Base-by-base conservation (phyloP, 768 basidiomycete species). In the Pisolithus albus region DNA sequence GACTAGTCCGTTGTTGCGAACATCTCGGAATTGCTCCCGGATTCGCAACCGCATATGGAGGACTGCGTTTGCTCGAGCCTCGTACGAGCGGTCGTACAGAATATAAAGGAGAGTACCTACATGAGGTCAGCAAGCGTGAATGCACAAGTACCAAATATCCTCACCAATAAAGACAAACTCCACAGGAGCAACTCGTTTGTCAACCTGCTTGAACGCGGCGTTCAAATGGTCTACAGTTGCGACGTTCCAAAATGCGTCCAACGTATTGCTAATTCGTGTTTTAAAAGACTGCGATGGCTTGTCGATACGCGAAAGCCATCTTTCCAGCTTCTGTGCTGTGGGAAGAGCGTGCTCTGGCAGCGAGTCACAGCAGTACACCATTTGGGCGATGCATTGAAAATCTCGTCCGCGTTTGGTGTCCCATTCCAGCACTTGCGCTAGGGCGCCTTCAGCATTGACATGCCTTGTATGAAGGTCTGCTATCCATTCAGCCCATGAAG, bases 101-200 rank as follows among this genome's bases (percentile, higher is more conserved):
- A 80, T 66, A 58, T 71, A 86, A 11, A 90, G 71, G 11, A 88
- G 64, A 19, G 89, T 80, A 51, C 87, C 89, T 91, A 50, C 21
- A n/a, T 0, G 21, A 18, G 38, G 21, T n/a, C 5, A 37, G 39
- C 38, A 15, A 3, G 9, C 48, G 34, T 54, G 45, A n/a, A 50
- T 41, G 36, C 15, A 21, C 40, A 18, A 21, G 23, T 32, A 3
- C 42, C 36, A 26, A 23, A 53, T 16, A 24, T 37, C 11, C 75
- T 54, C 60, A 90, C 90, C 87, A 39, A 89, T 82, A 64, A 86
- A 91, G 30, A 90, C 80, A 62, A 92, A 87, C 60, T 89, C 85
- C 7, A 84, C 80, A 1, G 86, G 86, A 2, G 86, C 81, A 38
- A 90, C 75, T 24, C 81, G 75, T 53, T 80, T 76, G 51, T 71